Evolutionary conservation across 1,284 basidiomycete species (phyloP).

Genomic region (Wallemia hederae): DNA sequence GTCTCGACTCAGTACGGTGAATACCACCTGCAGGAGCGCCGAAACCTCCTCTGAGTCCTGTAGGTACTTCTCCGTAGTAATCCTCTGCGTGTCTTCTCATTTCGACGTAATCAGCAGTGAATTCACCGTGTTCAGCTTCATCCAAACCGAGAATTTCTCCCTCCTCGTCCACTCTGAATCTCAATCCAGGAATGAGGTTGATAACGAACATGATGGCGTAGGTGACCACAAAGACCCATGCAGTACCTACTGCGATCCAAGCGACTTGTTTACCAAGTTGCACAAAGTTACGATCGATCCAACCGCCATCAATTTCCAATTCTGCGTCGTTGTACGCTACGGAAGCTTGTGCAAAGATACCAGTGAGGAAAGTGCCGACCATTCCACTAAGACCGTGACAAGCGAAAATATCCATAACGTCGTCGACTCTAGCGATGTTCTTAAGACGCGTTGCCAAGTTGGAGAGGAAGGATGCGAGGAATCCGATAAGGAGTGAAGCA

Average conservation of each 20-base stretch:
- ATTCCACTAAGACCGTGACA: slow-evolving; percentile 74
- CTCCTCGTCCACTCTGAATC: slow-evolving; percentile 39
- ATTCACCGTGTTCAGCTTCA: slow-evolving; percentile 30
- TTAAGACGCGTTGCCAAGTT: slow-evolving; percentile 64
- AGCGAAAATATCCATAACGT: slow-evolving; percentile 33
- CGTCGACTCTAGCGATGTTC: slow-evolving; percentile 32
- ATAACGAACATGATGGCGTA: slow-evolving; percentile 35
- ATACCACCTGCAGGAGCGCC: not conserved
- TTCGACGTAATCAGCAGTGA: not conserved
- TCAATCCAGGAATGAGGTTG: slow-evolving; percentile 44
- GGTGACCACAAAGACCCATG: slow-evolving; percentile 33
- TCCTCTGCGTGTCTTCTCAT: not conserved
- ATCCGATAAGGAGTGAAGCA: slow-evolving; percentile 40
- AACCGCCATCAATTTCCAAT: slow-evolving; percentile 30
- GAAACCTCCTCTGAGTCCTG: not conserved
- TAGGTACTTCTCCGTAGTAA: not conserved
- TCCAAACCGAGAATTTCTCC: slow-evolving; percentile 68
- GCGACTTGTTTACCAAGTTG: slow-evolving; percentile 57
- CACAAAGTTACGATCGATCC: slow-evolving; percentile 38
- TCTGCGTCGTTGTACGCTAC: slow-evolving; percentile 41
- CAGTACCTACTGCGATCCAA: slow-evolving; percentile 40
- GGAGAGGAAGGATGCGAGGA: slow-evolving; percentile 40
- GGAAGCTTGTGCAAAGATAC: slow-evolving; percentile 43
- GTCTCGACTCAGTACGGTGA: not conserved
- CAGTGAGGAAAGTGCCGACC: slow-evolving; percentile 49